Base-by-base conservation (phyloP, 495 filamentous ascomycete genomes). In the Glonium stellatum region DNA sequence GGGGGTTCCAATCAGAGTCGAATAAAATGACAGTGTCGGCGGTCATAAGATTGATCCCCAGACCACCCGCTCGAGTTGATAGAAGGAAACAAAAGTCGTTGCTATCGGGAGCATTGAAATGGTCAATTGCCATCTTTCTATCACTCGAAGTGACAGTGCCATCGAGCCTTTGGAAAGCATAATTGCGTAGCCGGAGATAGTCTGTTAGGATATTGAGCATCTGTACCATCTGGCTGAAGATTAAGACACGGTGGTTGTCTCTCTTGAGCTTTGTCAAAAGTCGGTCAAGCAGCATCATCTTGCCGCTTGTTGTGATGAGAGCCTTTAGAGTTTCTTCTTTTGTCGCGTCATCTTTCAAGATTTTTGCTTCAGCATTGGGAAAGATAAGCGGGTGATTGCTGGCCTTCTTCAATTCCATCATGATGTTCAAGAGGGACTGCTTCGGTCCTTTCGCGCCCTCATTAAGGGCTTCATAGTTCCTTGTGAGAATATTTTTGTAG, bases 371-470 rank as follows among this genome's bases (percentile, higher is more conserved):
- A 22, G 90, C 93, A 57, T 87, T 89, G 3, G 88, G 86, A 64
- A 99, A 96, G 87, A 97, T 95, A 75, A 95, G 96, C 5, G 93
- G 91, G 69, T 99, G 93, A 62, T 97, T 97, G 79, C 91, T 96
- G 63, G 91, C 90, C 72, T 99, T 99, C 78, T 97, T 97, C 66
- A 99, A 72, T 70, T 99, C 95, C 92, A 99, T 99, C 81, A 97
- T 96, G 69, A 99, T 95, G 73, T 99, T 99, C 56, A 97, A 74
- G n/a, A 97, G 75, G 0, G 91, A 96, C 62, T 93, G 90, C 71
- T 96, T 96, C 68, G 89, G 86, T 8, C 91, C 93, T 53, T 82
- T 90, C 25, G 84, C 83, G 21, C 90, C 92, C 64, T 92, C 84
- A 67, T 95, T 96, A 50, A 99, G 80, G 8, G 92, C 93, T 27